Evolutionary conservation across 768 basidiomycete genomes (phyloP), one percentile per base, ranked within the genome.

Genomic region (Antrodiella citrinella): DNA sequence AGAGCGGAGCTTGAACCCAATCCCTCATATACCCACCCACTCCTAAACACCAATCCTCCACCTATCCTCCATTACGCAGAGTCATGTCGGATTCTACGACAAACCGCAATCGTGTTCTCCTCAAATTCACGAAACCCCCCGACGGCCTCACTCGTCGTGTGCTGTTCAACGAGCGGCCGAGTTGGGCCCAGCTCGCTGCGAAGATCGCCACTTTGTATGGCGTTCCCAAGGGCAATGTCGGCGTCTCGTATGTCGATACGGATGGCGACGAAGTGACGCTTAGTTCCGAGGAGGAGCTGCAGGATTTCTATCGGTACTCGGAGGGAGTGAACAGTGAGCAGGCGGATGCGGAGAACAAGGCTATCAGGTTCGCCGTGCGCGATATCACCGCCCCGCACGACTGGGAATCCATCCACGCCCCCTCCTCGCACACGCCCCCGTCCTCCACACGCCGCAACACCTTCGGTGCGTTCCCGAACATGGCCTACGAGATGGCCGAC

Each of bases 241-340:
- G 72, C 2, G 81, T 86, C 26, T 80, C 82, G 25, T 91, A 91
- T 63, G 52, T 82, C 45, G 89, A 91, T 63, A 62, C 63, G 25
- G 87, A 91, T 59, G 75, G 77, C 35, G 89, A 91, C 59, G 78
- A 83, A 52, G 79, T 91, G 54, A 90, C 87, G 10, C 70, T 90
- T 50, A 86, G 78, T 65, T 79, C 87, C 3, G 73, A 87, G 49
- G 81, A 82, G 26, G 89, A 91, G 63, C 76, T 91, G n/a, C 73
- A 75, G 49, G 86, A 90, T 51, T 86, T 76, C 61, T 89, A 84
- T 61, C 58, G 61, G 23, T 67, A 51, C 49, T 65, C 55, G 54
- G 30, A 52, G 18, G 52, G 19, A 50, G 26, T 59, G 41, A 52
- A 46, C 44, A 10, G 10, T 10, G 54, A 57, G 18, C 43, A 51